A percentile compares a stretch with the other conserved stretches of the same genome.
Conservation (phyloP, 495 filamentous ascomycete genomes). For the Podospora tetraspora region DNA sequence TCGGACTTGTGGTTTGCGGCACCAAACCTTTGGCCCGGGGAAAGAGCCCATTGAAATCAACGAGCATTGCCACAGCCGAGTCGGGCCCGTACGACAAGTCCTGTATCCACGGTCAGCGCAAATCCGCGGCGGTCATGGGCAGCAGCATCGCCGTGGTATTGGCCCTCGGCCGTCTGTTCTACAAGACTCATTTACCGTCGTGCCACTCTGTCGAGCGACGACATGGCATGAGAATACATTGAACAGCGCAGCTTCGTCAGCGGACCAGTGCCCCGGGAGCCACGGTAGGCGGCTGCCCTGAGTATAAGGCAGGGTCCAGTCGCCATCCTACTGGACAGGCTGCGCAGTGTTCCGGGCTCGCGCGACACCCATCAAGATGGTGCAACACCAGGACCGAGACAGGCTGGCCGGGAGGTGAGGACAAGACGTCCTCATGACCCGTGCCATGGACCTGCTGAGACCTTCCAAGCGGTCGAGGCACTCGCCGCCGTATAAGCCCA, state of each 20-base stretch:
- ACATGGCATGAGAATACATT: not conserved
- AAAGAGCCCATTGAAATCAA: not conserved
- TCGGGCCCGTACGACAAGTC: not conserved
- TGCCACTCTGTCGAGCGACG: not conserved
- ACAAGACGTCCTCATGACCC: not conserved
- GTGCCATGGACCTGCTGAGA: not conserved
- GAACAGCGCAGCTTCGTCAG: not conserved
- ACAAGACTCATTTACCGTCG: not conserved
- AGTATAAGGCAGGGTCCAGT: not conserved
- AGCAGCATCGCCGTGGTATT: not conserved
- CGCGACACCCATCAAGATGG: not conserved
- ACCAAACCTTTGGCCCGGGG: not conserved
- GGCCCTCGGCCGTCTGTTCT: not conserved
- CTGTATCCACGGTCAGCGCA: not conserved
- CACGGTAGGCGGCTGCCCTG: not conserved
- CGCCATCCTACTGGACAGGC: not conserved
- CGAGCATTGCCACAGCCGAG: not conserved
- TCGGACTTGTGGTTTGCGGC: not conserved
- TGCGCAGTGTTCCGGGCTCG: not conserved
- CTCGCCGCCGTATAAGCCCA: not conserved
- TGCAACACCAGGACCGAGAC: not conserved
- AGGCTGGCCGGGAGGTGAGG: not conserved
- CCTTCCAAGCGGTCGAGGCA: not conserved
- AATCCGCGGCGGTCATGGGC: not conserved
- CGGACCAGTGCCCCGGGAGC: not conserved